phyloP scores from a whole-genome alignment of 164 flowering plant genomes.

The Nymphaea colorata region DNA sequence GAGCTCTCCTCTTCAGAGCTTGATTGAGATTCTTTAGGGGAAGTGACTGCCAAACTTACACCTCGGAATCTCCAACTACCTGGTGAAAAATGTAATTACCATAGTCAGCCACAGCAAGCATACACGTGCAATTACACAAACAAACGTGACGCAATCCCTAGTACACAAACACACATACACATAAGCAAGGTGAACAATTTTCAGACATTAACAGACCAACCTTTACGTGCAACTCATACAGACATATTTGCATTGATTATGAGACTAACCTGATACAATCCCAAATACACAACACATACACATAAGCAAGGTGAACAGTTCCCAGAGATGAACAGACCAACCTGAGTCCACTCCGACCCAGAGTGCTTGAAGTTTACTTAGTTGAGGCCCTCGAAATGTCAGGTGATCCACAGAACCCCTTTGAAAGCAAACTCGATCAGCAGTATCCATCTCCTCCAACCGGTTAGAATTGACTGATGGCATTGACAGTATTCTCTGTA shows the following conservation, averaged over 20 bases:
- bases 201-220: slow-evolving; percentile 19
- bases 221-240: slow-evolving; percentile 9
- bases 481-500: slow-evolving; percentile 51
- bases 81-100: slow-evolving; percentile 13
- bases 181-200: not conserved
- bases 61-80: slow-evolving; percentile 86
- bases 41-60: slow-evolving; percentile 29
- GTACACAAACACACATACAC: not conserved
- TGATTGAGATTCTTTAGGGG: slow-evolving; percentile 6
- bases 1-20: slow-evolving; percentile 11
- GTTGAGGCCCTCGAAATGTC: slow-evolving; percentile 48
- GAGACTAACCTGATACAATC: too few relatives aligned
- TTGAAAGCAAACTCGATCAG: slow-evolving; percentile 38
- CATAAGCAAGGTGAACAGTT: not conserved
- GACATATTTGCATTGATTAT: not conserved
- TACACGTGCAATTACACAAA: not conserved
- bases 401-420: slow-evolving; percentile 63
- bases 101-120: not conserved
- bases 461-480: slow-evolving; percentile 6
- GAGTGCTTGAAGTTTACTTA: slow-evolving; percentile 50
- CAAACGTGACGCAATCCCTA: not conserved
- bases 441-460: slow-evolving; percentile 9
- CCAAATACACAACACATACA: not conserved
- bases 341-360: slow-evolving; percentile 89
- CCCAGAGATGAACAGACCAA: slow-evolving; percentile 11